A percentile compares a stretch with the other conserved stretches of the same genome.
phyloP scores from a whole-genome alignment of 441 rosid species.

The Gossypium davidsonii region DNA sequence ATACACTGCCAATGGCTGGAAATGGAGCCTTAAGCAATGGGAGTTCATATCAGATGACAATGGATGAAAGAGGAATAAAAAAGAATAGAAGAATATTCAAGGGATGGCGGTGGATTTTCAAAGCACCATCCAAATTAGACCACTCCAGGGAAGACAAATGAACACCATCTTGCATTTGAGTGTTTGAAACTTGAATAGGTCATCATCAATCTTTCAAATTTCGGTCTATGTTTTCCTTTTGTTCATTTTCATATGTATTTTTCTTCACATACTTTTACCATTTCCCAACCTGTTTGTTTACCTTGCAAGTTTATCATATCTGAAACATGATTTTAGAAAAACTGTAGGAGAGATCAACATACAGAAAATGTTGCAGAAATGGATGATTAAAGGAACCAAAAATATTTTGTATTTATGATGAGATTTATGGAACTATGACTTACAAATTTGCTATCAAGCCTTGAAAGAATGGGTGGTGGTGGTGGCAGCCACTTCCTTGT shows the following conservation, averaged over 20 bases:
- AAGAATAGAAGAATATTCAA: constrained; percentile 82
- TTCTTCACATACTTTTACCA: constrained; percentile 1
- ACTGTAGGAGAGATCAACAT: not conserved
- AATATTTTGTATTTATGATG: constrained; percentile 18
- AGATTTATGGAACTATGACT: constrained; percentile 28
- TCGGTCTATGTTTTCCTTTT: not conserved
- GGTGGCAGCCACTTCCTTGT: constrained; percentile 14
- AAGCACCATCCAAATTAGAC: constrained; percentile 42
- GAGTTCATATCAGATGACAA: constrained; percentile 60
- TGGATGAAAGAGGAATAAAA: constrained; percentile 56
- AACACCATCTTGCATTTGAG: constrained; percentile 22
- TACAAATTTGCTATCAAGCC: constrained; percentile 44
- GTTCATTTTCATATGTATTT: not conserved
- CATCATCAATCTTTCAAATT: constrained; percentile 8
- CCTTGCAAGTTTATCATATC: not conserved
- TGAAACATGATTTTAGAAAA: not conserved
- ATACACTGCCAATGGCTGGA: constrained; percentile 17
- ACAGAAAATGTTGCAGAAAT: not conserved
- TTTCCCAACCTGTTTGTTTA: not conserved
- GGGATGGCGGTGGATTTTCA: constrained; percentile 94
- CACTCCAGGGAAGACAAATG: constrained; percentile 35
- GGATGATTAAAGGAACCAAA: not conserved
- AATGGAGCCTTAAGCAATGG: constrained; percentile 35
- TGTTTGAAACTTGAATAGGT: not conserved
- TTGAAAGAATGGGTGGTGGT: constrained; percentile 32